Percentiles rank a stretch among this genome's conserved stretches.
Conservation (phyloP, 1,284 basidiomycete genomes). For the Malassezia nana region DNA sequence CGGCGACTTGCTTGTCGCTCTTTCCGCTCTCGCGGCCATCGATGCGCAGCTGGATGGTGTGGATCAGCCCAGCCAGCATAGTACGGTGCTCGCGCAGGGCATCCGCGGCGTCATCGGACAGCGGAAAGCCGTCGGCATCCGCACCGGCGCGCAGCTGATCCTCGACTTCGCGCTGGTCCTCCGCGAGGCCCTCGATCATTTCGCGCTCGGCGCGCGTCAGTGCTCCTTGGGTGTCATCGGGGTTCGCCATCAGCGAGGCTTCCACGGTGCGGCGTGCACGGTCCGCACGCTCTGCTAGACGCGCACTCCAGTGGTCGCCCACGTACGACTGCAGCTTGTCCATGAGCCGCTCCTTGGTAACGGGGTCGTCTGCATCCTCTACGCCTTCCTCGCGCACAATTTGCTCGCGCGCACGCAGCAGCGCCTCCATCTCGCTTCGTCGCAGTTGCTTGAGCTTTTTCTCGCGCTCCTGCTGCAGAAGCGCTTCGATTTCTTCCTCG, state of each 20-base stretch:
- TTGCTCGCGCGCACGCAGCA: constrained; percentile 10
- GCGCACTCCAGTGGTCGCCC: constrained; percentile 9
- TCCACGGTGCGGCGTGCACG: constrained; percentile 29
- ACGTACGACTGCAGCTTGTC: constrained; percentile 14
- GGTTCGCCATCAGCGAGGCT: constrained; percentile 21
- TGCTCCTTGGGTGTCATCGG: constrained; percentile 21
- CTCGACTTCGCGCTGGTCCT: constrained; percentile 6
- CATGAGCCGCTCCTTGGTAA: constrained; percentile 21
- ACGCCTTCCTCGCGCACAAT: constrained; percentile 20
- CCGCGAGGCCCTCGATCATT: not conserved
- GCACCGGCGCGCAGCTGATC: constrained; percentile 7
- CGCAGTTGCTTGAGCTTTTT: not conserved
- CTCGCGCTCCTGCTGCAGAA: constrained; percentile 4
- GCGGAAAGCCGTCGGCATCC: constrained; percentile 11
- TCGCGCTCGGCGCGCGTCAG: not conserved
- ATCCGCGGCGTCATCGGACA: constrained; percentile 5
- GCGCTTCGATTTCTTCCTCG: constrained; percentile 10
- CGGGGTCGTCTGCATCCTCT: constrained; percentile 14
- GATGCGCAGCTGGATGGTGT: constrained; percentile 11
- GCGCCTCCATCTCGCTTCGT: constrained; percentile 1
- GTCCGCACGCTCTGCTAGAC: constrained; percentile 17
- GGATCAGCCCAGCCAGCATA: constrained; percentile 2
- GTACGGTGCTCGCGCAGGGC: not conserved
- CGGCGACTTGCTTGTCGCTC: constrained; percentile 22
- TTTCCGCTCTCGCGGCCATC: constrained; percentile 1